A percentile compares a stretch with the other conserved stretches of the same genome.
Conservation (phyloP, 495 filamentous ascomycete species). For the Tuber umbilicatum region DNA sequence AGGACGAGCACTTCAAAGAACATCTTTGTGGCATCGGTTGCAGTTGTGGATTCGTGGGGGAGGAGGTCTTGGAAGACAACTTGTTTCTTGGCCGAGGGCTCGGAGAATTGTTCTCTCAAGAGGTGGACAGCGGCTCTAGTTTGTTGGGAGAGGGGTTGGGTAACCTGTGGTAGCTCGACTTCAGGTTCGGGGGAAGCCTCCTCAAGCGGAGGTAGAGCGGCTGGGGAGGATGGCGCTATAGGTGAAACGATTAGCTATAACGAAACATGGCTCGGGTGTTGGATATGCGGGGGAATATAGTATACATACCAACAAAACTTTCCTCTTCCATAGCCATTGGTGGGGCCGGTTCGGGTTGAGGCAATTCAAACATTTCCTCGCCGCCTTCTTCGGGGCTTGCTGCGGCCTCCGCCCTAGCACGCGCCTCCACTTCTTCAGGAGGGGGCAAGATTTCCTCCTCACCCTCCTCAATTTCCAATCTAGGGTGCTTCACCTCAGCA, state of each 20-base stretch:
- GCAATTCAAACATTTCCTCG: conserved; percentile 37
- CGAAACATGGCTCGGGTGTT: background rate
- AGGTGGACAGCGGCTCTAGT: conserved; percentile 95
- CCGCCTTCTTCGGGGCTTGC: conserved; percentile 38
- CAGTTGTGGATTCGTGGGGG: conserved; percentile 67
- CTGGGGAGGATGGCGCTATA: conserved; percentile 21
- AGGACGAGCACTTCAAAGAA: conserved; percentile 95
- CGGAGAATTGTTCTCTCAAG: conserved; percentile 69
- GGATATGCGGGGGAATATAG: background rate
- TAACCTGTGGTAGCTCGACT: conserved; percentile 22
- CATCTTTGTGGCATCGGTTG: conserved; percentile 94
- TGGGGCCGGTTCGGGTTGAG: conserved; percentile 18
- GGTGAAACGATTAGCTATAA: conserved; percentile 11
- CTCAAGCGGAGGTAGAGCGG: conserved; percentile 14
- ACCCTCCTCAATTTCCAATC: conserved; percentile 27
- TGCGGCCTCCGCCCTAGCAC: conserved; percentile 42
- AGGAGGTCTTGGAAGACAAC: conserved; percentile 89
- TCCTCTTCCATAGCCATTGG: conserved; percentile 13
- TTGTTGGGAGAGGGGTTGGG: conserved; percentile 55
- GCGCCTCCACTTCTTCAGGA: conserved; percentile 39
- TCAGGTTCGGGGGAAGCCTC: conserved; percentile 25
- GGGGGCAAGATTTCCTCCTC: conserved; percentile 27
- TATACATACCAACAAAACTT: background rate
- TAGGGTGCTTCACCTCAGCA: conserved; percentile 47
- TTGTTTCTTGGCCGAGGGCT: conserved; percentile 48